Percentiles rank a stretch among this genome's conserved stretches.
Evolutionary conservation across 139 green algal genomes (phyloP).

Genomic region (Zygnema circumcarinatum): DNA sequence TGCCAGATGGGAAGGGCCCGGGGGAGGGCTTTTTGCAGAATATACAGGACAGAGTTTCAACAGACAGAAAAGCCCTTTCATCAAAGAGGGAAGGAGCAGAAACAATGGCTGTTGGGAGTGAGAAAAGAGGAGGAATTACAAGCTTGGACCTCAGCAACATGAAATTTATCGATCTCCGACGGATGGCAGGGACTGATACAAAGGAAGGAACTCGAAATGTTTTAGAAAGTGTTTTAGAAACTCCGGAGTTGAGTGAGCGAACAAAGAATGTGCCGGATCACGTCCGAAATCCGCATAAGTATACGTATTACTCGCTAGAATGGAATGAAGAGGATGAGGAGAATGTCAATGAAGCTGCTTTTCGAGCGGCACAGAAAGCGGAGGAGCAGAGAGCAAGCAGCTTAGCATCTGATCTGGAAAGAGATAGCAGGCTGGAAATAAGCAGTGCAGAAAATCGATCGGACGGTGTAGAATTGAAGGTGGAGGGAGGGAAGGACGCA

Average conservation of each 20-base stretch:
- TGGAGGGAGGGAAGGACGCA: too few relatives aligned
- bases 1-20: not conserved
- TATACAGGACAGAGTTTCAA: too few relatives aligned
- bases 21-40: not conserved
- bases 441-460: too few relatives aligned
- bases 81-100: not conserved
- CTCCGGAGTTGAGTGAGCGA: not conserved
- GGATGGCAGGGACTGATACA: not conserved
- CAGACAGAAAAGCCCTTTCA: too few relatives aligned
- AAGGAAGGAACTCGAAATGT: not conserved
- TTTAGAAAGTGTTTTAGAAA: not conserved
- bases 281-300: constrained; percentile 52
- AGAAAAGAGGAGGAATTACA: not conserved
- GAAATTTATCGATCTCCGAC: not conserved
- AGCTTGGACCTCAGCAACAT: not conserved
- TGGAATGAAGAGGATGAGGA: constrained; percentile 53
- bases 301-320: constrained; percentile 56
- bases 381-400: too few relatives aligned
- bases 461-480: too few relatives aligned
- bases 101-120: not conserved
- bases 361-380: constrained; percentile 3
- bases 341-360: not conserved
- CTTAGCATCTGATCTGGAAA: too few relatives aligned
- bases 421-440: too few relatives aligned
- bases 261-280: constrained; percentile 46